Evolutionary conservation across 768 basidiomycete genomes (phyloP).

Genomic region (Lactarius trivialis): DNA sequence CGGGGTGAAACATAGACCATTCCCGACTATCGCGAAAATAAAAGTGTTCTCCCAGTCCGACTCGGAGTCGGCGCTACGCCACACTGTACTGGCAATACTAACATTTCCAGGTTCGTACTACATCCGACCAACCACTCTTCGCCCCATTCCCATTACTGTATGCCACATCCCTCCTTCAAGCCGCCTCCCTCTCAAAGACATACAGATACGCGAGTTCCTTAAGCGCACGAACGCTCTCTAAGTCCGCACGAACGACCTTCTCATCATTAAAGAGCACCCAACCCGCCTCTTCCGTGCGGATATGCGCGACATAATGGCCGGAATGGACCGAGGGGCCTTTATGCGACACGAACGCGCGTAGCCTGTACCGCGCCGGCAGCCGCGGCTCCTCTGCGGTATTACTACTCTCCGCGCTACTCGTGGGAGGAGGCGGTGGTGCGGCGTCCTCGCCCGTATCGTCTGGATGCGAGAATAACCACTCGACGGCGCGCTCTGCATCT

Average conservation of each 20-base stretch:
- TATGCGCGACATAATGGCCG: conserved; percentile 87
- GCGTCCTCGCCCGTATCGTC: conserved; percentile 70
- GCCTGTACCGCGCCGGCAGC: conserved; percentile 69
- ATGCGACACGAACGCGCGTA: conserved; percentile 95
- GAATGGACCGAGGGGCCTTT: conserved; percentile 95
- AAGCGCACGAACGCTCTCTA: conserved; percentile 71
- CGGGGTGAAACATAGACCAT: no score
- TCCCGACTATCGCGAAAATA: no score
- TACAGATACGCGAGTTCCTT: conserved; percentile 90
- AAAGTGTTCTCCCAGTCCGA: no score
- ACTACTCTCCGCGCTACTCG: not conserved
- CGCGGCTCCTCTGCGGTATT: not conserved
- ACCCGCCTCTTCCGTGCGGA: conserved; percentile 42
- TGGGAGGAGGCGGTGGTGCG: no score
- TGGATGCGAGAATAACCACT: conserved; percentile 94
- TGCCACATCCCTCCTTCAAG: no score
- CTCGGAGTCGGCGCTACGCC: no score
- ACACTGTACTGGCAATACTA: no score
- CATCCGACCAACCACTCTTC: no score
- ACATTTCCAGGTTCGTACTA: no score
- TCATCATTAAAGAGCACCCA: conserved; percentile 98
- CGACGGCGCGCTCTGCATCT: conserved; percentile 79
- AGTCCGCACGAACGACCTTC: conserved; percentile 88
- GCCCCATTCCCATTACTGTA: no score
- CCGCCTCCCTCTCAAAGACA: conserved; percentile 60